phyloP scores from a whole-genome alignment of 1,139 yeast species.

The Meyerozyma smithsonii region DNA sequence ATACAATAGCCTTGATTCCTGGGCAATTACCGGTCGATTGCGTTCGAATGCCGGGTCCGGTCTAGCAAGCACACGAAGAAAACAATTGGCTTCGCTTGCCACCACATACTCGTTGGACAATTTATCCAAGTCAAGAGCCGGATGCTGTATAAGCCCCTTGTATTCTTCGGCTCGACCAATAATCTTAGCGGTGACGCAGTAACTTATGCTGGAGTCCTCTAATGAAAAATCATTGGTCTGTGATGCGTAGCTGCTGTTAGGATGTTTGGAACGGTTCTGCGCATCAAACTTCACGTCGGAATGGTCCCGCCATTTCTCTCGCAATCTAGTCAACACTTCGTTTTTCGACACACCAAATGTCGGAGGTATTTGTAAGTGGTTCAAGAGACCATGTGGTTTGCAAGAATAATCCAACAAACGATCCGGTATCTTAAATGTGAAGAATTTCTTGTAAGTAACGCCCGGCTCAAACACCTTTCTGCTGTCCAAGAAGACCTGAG shows the following conservation, averaged over 20 bases:
- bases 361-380: conserved; percentile 35
- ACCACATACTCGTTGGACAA: conserved; percentile 33
- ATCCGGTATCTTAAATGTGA: conserved; percentile 36
- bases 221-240: conserved; percentile 29
- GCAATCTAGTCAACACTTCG: conserved; percentile 23
- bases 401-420: conserved; percentile 34
- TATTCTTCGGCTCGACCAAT: conserved; percentile 33
- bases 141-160: conserved; percentile 14
- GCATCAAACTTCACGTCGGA: conserved; percentile 4
- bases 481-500: conserved; percentile 23
- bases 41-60: conserved; percentile 23
- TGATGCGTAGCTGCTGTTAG: conserved; percentile 15
- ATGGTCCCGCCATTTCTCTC: conserved; percentile 24
- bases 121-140: conserved; percentile 13
- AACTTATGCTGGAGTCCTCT: conserved; percentile 28
- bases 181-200: conserved; percentile 33
- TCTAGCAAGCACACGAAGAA: conserved; percentile 21
- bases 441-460: conserved; percentile 35
- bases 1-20: conserved; percentile 29
- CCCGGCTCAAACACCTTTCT: conserved; percentile 28
- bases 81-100: conserved; percentile 29
- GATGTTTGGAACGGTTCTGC: not conserved
- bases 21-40: conserved; percentile 28
- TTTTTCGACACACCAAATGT: conserved; percentile 28
- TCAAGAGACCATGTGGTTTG: conserved; percentile 27